Evolutionary conservation across 2,329 filamentous ascomycete genomes (phyloP), one percentile per base, ranked within the genome.

Genomic region (Colletotrichum sp.): DNA sequence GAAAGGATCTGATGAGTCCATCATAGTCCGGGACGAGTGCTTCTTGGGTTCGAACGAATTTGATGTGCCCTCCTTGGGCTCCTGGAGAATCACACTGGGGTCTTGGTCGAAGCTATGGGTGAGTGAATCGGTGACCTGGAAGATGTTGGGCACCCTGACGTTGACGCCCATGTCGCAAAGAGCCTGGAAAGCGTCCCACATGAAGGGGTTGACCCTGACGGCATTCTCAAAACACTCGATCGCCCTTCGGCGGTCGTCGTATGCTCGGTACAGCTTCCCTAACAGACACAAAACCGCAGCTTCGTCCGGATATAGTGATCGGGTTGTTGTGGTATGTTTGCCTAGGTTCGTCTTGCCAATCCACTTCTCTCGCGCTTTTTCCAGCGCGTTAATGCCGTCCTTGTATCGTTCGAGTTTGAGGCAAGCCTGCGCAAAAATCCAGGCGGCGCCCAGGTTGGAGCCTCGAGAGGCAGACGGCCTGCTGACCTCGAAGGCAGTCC

Each of bases 171-270:
- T 95, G 82, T 98, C 96, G 82, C 96, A 98, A 9, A 99, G 90
- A 18, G 92, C 94, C 26, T 93, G 93, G 81, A 99, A 99, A 1
- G 96, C 96, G 87, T 99, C 97, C 97, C 97, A 99, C 91, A 98
- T 97, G 84, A 99, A 96, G 2, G 97, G 96, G 81, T 99, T 99
- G 71, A 93, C 84, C 85, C 96, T 98, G 80, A 99, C 87, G 7
- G 96, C 92, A 76, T 98, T 95, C 79, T 98, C 95, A 82, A 97
- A 99, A 83, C 92, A 95, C 78, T 94, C 91, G 18, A 96, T 92
- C 9, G 97, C 96, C 84, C 95, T 96, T 79, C 94, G 94, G 81
- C 94, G 94, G 80, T 95, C 90, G 79, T 98, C 94, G 80, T 97
- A 93, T 4, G 92, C 95, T 65, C 94, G 92, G 86, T 96, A 96